These are phyloP conservation scores for Apiospora aurea DNA, from an alignment of 2,329 filamentous ascomycete genomes.

Conservation along the genomic window DNA sequence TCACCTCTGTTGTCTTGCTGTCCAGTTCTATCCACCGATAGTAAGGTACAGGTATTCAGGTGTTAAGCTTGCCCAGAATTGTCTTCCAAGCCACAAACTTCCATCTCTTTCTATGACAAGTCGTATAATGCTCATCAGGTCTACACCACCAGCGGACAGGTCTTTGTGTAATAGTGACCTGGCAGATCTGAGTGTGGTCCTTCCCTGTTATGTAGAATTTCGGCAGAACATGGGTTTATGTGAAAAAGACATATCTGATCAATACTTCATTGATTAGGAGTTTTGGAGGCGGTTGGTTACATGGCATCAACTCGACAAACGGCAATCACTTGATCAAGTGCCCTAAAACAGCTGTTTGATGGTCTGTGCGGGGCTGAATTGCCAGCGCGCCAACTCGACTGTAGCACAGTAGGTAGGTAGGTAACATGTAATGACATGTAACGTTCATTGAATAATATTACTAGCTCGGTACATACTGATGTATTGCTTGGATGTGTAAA, in stretches of 20 bases:
- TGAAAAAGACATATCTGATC: neutral
- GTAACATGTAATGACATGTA: neutral
- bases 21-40: neutral
- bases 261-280: neutral
- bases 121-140: neutral
- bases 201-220: neutral
- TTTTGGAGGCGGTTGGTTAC: neutral
- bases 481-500: neutral
- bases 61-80: slow-evolving; percentile 8
- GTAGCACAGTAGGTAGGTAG: neutral
- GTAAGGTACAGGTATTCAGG: slow-evolving; percentile 13
- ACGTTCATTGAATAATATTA: neutral
- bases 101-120: slow-evolving; percentile 11
- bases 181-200: neutral
- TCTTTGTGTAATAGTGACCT: neutral
- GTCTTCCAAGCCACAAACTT: slow-evolving; percentile 1
- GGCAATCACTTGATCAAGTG: slow-evolving; percentile 3
- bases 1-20: slow-evolving; percentile 5
- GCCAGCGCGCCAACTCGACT: neutral
- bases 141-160: neutral
- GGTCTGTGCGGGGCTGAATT: neutral
- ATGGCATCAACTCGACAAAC: slow-evolving; percentile 1
- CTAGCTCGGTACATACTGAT: neutral
- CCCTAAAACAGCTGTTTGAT: neutral
- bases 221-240: neutral